phyloP scores from a whole-genome alignment of 192 early-diverging fungal species.

The Coemansia sp. region DNA sequence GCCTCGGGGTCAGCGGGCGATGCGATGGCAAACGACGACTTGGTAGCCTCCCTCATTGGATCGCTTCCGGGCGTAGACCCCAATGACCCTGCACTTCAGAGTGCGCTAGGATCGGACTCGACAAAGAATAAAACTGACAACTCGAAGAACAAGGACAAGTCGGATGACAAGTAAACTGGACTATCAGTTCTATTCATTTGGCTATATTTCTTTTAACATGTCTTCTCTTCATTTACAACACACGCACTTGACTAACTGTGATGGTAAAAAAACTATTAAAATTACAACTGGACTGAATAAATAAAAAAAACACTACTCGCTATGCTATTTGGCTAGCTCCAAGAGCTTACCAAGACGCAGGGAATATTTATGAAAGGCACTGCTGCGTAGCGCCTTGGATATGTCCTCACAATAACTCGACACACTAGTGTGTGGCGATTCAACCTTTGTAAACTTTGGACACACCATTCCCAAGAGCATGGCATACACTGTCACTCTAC shows the following conservation, averaged over 20 bases:
- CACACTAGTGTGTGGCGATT: not conserved
- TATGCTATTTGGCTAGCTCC: not conserved
- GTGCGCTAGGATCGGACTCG: conserved; percentile 59
- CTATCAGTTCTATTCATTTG: not conserved
- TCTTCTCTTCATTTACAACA: not conserved
- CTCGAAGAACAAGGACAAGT: conserved; percentile 34
- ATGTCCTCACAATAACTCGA: not conserved
- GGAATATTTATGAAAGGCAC: not conserved
- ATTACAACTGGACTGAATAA: not conserved
- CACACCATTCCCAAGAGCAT: conserved; percentile 6
- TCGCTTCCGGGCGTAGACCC: conserved; percentile 87
- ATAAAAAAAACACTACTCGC: not conserved
- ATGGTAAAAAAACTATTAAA: too few species aligned
- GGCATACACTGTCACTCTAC: not conserved
- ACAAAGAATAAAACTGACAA: conserved; percentile 50
- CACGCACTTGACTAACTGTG: too few species aligned
- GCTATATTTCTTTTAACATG: not conserved
- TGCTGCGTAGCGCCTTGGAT: not conserved
- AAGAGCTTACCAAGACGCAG: not conserved
- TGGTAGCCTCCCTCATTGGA: conserved; percentile 75
- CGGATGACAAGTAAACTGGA: conserved; percentile 12
- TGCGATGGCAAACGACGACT: conserved; percentile 55
- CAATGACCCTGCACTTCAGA: conserved; percentile 78
- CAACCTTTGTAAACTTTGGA: not conserved
- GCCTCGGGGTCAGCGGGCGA: conserved; percentile 38